Conservation (phyloP, 176 grass and related monocot genomes). For the Ampelocalamus luodianensis region DNA sequence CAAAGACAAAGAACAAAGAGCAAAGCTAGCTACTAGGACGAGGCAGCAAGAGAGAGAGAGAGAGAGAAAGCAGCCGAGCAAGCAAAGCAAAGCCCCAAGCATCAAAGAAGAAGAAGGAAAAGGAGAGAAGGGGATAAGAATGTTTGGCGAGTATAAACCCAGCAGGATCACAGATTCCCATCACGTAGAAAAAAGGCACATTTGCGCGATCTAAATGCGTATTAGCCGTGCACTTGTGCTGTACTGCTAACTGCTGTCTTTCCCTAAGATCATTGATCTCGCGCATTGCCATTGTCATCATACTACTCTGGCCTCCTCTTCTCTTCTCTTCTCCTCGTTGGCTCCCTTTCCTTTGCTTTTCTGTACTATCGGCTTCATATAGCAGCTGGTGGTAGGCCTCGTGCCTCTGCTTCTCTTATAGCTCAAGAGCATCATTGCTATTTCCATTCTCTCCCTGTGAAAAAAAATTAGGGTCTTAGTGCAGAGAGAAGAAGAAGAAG, state of each 20-base stretch:
- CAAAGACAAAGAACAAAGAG: slow-evolving; percentile 63
- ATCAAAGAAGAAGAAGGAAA: slow-evolving; percentile 36
- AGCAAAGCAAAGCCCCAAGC: slow-evolving; percentile 12
- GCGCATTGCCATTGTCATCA: slow-evolving; percentile 28
- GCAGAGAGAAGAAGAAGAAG: slow-evolving; percentile 24
- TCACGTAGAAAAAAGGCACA: slow-evolving; percentile 24
- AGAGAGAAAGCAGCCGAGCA: slow-evolving; percentile 7
- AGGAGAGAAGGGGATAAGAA: slow-evolving; percentile 41
- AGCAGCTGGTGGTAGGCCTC: slow-evolving; percentile 3
- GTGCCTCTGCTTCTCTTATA: slow-evolving; percentile 21
- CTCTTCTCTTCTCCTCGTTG: background rate
- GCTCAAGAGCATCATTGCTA: background rate
- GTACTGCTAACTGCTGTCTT: background rate
- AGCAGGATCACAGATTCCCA: slow-evolving; percentile 38
- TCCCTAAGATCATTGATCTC: background rate
- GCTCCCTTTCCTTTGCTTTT: slow-evolving; percentile 28
- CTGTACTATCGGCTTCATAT: slow-evolving; percentile 33
- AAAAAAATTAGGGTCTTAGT: background rate
- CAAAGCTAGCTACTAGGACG: slow-evolving; percentile 34
- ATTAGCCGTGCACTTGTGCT: slow-evolving; percentile 26
- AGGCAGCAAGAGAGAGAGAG: slow-evolving; percentile 10
- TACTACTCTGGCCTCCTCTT: slow-evolving; percentile 11
- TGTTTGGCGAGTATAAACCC: slow-evolving; percentile 31
- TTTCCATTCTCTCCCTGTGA: background rate
- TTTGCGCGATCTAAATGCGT: slow-evolving; percentile 23